Conservation (phyloP, 345 rosid species). For the Ceriops tagal region DNA sequence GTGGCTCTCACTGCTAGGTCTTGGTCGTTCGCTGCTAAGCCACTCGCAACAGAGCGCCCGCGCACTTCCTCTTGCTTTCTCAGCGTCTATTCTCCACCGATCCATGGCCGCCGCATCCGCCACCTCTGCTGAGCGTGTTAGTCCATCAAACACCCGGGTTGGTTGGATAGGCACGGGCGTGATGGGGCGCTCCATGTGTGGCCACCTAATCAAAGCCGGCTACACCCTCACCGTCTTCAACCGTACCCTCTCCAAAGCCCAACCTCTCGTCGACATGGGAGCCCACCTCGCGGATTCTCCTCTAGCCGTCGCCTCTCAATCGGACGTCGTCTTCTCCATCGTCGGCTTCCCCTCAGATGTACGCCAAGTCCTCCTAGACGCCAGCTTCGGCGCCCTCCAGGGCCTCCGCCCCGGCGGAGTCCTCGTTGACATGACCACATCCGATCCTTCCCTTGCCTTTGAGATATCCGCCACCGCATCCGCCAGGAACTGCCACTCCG, state of each 20-base stretch:
- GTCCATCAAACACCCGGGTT: constrained; percentile 62
- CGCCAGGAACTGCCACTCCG: constrained; percentile 46
- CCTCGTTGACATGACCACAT: constrained; percentile 94
- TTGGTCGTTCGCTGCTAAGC: constrained; percentile 13
- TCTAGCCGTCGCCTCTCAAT: constrained; percentile 52
- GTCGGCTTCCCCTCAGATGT: constrained; percentile 94
- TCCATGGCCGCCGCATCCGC: constrained; percentile 49
- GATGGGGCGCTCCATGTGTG: constrained; percentile 84
- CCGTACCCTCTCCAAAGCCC: constrained; percentile 78
- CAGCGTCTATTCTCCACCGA: constrained; percentile 31
- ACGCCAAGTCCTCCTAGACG: constrained; percentile 70
- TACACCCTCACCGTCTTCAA: constrained; percentile 76
- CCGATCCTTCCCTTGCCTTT: constrained; percentile 82
- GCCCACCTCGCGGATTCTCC: constrained; percentile 70
- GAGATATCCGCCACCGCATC: constrained; percentile 63
- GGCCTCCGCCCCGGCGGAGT: constrained; percentile 73
- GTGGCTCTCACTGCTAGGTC: too few relatives aligned
- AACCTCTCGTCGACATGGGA: constrained; percentile 68
- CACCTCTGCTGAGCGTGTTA: constrained; percentile 29
- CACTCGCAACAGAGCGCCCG: constrained; percentile 4
- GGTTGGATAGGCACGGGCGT: constrained; percentile 97
- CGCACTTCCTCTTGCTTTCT: constrained; percentile 4
- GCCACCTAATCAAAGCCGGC: constrained; percentile 75
- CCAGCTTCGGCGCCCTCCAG: constrained; percentile 62
- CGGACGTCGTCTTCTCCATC: constrained; percentile 87